A percentile compares a stretch with the other conserved stretches of the same genome.
These are phyloP conservation scores for Aureobasidium sp. DNA, from an alignment of 2,329 filamentous ascomycete genomes.

Conservation along the genomic window DNA sequence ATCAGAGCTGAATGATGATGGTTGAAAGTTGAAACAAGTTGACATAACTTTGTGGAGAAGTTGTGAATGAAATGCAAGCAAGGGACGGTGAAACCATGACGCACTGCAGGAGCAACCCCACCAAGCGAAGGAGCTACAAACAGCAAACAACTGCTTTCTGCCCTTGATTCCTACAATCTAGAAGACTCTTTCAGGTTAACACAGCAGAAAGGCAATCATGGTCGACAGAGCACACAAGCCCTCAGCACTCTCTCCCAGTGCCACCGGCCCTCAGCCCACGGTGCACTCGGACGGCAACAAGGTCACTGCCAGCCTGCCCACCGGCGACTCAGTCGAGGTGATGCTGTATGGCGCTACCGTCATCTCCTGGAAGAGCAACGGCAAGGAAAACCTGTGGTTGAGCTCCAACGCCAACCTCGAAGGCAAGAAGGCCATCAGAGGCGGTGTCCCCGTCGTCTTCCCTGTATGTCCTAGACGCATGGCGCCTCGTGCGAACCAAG, in stretches of 20 bases:
- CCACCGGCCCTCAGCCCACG: constrained; percentile 60
- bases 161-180: background rate
- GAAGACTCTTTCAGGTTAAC: background rate
- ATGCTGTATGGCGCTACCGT: constrained; percentile 90
- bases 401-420: constrained; percentile 74
- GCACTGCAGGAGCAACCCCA: constrained; percentile 1
- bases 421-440: constrained; percentile 81
- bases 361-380: constrained; percentile 80
- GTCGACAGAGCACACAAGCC: constrained; percentile 85
- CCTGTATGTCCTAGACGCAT: constrained; percentile 54
- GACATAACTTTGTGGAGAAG: background rate
- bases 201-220: constrained; percentile 40
- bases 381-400: constrained; percentile 77
- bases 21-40: too few species aligned
- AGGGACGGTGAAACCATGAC: background rate
- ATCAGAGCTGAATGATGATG: too few species aligned
- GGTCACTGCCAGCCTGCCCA: constrained; percentile 73
- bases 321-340: constrained; percentile 78
- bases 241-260: constrained; percentile 62
- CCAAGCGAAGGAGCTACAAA: background rate
- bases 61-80: background rate
- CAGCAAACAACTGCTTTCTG: background rate
- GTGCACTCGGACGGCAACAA: constrained; percentile 65
- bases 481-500: too few species aligned
- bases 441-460: constrained; percentile 88